Evolutionary conservation across 768 basidiomycete species (phyloP).

Genomic region (Kwoniella pini): DNA sequence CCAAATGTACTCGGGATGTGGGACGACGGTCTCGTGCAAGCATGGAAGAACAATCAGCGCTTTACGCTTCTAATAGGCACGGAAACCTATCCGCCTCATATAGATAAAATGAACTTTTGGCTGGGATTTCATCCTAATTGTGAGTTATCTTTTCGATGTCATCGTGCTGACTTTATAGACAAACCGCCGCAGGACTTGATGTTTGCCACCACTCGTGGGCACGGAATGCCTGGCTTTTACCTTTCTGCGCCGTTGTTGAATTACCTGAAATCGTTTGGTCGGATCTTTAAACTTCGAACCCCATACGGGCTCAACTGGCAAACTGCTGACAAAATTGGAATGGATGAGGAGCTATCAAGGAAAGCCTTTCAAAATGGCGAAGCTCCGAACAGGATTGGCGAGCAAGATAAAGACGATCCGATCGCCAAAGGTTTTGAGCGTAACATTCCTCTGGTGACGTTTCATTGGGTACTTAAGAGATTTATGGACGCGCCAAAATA

Average conservation of each 20-base stretch:
- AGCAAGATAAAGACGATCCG: constrained; percentile 23
- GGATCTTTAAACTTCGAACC: constrained; percentile 29
- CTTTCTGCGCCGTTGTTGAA: constrained; percentile 22
- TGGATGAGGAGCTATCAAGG: constrained; percentile 23
- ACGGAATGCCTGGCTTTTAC: constrained; percentile 25
- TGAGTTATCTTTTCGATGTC: constrained; percentile 8
- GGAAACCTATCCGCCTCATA: constrained; percentile 22
- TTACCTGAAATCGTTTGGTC: constrained; percentile 30
- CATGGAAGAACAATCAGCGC: constrained; percentile 32
- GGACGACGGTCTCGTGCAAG: constrained; percentile 40
- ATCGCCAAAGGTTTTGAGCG: constrained; percentile 19
- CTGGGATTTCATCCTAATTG: constrained; percentile 26
- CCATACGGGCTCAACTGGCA: constrained; percentile 24
- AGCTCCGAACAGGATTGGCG: constrained; percentile 3
- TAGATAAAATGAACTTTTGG: constrained; percentile 27
- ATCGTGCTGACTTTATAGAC: constrained; percentile 9
- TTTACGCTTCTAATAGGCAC: constrained; percentile 30
- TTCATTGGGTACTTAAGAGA: constrained; percentile 31
- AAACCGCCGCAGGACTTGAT: constrained; percentile 27
- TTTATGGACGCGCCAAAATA: constrained; percentile 35
- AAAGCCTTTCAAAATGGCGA: constrained; percentile 14
- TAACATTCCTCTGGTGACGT: constrained; percentile 30
- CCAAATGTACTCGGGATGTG: constrained; percentile 40
- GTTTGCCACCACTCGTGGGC: constrained; percentile 11
- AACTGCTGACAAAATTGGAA: constrained; percentile 24